Percentiles rank a stretch among this genome's conserved stretches.
Evolutionary conservation across 192 early-diverging fungal species (phyloP).

Genomic region (Linnemannia zychae): DNA sequence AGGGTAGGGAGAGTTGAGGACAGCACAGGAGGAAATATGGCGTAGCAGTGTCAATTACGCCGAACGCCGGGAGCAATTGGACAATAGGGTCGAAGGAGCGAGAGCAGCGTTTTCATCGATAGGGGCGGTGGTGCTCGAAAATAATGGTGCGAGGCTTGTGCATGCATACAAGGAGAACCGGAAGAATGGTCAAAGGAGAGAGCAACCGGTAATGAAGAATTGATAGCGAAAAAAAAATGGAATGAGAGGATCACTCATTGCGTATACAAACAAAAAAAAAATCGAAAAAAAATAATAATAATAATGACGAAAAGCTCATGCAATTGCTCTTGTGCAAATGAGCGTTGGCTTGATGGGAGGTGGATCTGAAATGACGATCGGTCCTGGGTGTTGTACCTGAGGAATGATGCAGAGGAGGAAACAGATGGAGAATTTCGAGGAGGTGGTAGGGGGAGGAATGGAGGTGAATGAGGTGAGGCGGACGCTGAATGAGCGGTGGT

Average conservation of each 20-base stretch:
- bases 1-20: no score
- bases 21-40: no score
- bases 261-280: not conserved
- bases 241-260: not conserved
- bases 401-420: not conserved
- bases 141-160: slow-evolving; percentile 67
- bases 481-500: not conserved
- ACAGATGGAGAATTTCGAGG: not conserved
- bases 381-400: not conserved
- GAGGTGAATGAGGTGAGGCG: not conserved
- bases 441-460: not conserved
- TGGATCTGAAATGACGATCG: not conserved
- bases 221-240: not conserved
- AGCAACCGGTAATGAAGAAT: not conserved
- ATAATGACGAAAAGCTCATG: not conserved
- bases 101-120: not conserved
- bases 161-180: not conserved
- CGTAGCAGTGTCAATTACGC: not conserved
- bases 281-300: not conserved
- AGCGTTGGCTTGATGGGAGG: not conserved
- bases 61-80: slow-evolving; percentile 1
- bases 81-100: not conserved
- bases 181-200: not conserved
- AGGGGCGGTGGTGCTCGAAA: slow-evolving; percentile 75
- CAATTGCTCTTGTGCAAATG: not conserved